Conservation (phyloP, 306 rosid genomes). For the Vigna mungo region DNA sequence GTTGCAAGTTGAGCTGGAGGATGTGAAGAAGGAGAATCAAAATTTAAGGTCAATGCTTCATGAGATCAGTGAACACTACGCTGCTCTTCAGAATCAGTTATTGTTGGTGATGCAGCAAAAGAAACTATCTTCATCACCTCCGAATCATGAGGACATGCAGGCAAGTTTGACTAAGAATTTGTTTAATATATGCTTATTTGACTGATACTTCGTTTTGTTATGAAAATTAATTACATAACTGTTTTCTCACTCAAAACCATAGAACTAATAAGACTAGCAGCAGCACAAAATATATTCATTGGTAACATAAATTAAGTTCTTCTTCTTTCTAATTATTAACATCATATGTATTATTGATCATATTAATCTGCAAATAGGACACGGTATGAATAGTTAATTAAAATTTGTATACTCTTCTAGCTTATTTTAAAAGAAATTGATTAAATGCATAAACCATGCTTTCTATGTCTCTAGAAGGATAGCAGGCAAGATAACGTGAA, state of each 20-base stretch:
- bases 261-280: not conserved
- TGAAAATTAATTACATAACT: not conserved
- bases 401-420: not conserved
- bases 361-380: not conserved
- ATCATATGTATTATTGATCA: slow-evolving; percentile 10
- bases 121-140: slow-evolving; percentile 5
- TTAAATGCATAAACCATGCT: not conserved
- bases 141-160: slow-evolving; percentile 22
- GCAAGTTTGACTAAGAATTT: slow-evolving; percentile 40
- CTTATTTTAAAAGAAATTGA: not conserved
- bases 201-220: slow-evolving; percentile 10
- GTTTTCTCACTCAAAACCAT: not conserved
- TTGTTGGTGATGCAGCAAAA: slow-evolving; percentile 39
- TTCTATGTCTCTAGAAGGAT: slow-evolving; percentile 37
- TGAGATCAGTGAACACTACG: slow-evolving; percentile 42
- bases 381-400: not conserved
- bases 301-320: not conserved
- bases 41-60: slow-evolving; percentile 43
- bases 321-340: not conserved
- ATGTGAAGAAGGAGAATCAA: slow-evolving; percentile 52
- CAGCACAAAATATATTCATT: not conserved
- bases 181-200: slow-evolving; percentile 1
- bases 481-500: slow-evolving; percentile 20
- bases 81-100: slow-evolving; percentile 46
- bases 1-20: slow-evolving; percentile 48